A percentile compares a stretch with the other conserved stretches of the same genome.
phyloP scores from a whole-genome alignment of 2,329 filamentous ascomycete genomes.

The Botrytis pseudocinerea region DNA sequence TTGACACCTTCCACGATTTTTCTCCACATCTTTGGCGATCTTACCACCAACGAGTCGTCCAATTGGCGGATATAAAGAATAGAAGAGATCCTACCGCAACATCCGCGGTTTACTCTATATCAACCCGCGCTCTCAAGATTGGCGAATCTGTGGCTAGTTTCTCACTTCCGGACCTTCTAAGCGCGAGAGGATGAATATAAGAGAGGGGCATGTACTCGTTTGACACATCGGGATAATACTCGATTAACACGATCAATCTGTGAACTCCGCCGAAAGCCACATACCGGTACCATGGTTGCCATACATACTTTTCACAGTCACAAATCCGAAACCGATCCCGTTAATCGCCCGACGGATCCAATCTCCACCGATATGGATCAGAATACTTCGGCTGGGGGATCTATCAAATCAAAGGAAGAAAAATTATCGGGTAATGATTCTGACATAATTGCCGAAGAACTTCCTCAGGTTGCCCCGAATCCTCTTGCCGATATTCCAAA shows the following conservation, averaged over 20 bases:
- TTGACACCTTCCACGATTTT: background rate
- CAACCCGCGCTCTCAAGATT: background rate
- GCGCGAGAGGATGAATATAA: background rate
- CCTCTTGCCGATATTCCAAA: constrained; percentile 38
- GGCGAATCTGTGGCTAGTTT: background rate
- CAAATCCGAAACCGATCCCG: background rate
- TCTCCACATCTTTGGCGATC: background rate
- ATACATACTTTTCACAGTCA: background rate
- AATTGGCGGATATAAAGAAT: background rate
- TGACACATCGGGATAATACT: background rate
- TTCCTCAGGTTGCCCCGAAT: background rate
- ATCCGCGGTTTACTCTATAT: constrained; percentile 10
- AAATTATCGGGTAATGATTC: background rate
- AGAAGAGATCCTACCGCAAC: constrained; percentile 3
- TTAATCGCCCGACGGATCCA: background rate
- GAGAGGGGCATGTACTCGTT: background rate
- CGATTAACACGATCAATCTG: background rate
- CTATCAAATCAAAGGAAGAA: background rate
- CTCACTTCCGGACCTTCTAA: background rate
- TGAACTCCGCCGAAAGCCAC: background rate
- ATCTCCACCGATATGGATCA: constrained; percentile 1
- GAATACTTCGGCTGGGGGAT: background rate
- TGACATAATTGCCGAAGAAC: constrained; percentile 12
- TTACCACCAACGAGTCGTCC: background rate
- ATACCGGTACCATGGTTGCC: background rate